These are phyloP conservation scores for Tolypocladium tundrense DNA, from an alignment of 2,329 filamentous ascomycete genomes.

Conservation along the genomic window DNA sequence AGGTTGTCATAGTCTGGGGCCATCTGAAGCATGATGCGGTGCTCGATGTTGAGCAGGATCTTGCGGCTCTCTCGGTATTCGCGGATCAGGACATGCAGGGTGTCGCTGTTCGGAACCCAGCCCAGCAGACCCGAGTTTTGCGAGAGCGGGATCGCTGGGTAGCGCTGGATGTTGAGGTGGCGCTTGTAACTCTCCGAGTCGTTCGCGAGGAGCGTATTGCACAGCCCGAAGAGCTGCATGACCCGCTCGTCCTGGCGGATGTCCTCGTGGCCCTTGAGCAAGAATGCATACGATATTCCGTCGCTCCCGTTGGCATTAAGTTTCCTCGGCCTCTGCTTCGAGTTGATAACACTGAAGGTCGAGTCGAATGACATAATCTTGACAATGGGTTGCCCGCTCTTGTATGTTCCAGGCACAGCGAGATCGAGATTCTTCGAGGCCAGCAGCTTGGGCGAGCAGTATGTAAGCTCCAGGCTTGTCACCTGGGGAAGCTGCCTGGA, in stretches of 20 bases:
- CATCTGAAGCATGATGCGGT: conserved; percentile 99
- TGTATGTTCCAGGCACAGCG: conserved; percentile 91
- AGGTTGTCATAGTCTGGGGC: conserved; percentile 97
- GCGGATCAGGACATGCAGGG: conserved; percentile 88
- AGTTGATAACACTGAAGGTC: conserved; percentile 85
- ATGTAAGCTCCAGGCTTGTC: conserved; percentile 85
- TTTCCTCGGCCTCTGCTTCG: conserved; percentile 90
- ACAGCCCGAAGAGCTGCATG: conserved; percentile 97
- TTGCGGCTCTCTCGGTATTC: conserved; percentile 96
- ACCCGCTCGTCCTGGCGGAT: conserved; percentile 98
- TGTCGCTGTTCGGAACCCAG: conserved; percentile 97
- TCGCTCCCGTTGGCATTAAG: conserved; percentile 83
- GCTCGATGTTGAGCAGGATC: conserved; percentile 97
- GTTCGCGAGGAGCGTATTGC: conserved; percentile 87
- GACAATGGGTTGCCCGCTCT: conserved; percentile 66
- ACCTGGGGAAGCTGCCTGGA: conserved; percentile 86
- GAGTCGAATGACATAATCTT: conserved; percentile 84
- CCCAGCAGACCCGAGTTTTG: conserved; percentile 92
- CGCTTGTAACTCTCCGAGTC: conserved; percentile 96
- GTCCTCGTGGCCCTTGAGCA: conserved; percentile 98
- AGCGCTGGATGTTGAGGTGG: conserved; percentile 91
- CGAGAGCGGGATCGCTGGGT: conserved; percentile 92
- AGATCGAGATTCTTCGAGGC: conserved; percentile 78
- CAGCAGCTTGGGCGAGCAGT: conserved; percentile 90
- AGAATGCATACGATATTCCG: conserved; percentile 75